Evolutionary conservation across 768 basidiomycete species (phyloP).

Genomic region (Tylopilus intermedius): DNA sequence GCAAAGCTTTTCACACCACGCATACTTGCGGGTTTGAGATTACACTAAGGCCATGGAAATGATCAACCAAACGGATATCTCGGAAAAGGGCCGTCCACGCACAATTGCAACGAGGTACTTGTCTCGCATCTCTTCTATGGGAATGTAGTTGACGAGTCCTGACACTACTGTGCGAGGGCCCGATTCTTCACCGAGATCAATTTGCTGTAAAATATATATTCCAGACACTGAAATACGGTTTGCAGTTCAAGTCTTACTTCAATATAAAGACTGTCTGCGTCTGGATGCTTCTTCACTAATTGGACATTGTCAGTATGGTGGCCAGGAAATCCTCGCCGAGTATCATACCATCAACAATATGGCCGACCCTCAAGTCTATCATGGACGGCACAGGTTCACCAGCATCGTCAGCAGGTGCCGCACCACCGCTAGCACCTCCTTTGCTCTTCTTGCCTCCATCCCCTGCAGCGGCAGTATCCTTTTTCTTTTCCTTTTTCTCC

Average conservation of each 20-base stretch:
- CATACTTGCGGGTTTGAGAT: slow-evolving; percentile 95
- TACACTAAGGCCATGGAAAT: slow-evolving; percentile 49
- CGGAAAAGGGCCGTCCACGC: slow-evolving; percentile 20
- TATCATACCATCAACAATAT: slow-evolving; percentile 78
- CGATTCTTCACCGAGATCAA: slow-evolving; percentile 91
- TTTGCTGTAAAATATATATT: slow-evolving; percentile 53
- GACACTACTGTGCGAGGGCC: slow-evolving; percentile 96
- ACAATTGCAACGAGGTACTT: slow-evolving; percentile 82
- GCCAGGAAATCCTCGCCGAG: background rate
- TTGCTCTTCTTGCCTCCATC: slow-evolving; percentile 40
- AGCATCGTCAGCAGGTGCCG: slow-evolving; percentile 50
- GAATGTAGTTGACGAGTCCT: slow-evolving; percentile 93
- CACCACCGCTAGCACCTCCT: slow-evolving; percentile 25
- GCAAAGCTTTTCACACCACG: slow-evolving; percentile 97
- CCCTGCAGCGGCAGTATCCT: slow-evolving; percentile 36
- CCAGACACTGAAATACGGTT: background rate
- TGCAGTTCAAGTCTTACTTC: slow-evolving; percentile 49
- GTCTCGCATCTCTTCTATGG: slow-evolving; percentile 88
- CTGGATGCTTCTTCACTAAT: slow-evolving; percentile 90
- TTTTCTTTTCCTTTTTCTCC: slow-evolving; percentile 51
- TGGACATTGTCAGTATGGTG: slow-evolving; percentile 3
- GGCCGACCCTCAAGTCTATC: slow-evolving; percentile 94
- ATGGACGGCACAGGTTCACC: slow-evolving; percentile 90
- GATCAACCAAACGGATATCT: background rate
- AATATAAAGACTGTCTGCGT: slow-evolving; percentile 95